Evolutionary conservation across 768 basidiomycete species (phyloP), one percentile per base, ranked within the genome.

Genomic region (Plicaturopsis crispa): DNA sequence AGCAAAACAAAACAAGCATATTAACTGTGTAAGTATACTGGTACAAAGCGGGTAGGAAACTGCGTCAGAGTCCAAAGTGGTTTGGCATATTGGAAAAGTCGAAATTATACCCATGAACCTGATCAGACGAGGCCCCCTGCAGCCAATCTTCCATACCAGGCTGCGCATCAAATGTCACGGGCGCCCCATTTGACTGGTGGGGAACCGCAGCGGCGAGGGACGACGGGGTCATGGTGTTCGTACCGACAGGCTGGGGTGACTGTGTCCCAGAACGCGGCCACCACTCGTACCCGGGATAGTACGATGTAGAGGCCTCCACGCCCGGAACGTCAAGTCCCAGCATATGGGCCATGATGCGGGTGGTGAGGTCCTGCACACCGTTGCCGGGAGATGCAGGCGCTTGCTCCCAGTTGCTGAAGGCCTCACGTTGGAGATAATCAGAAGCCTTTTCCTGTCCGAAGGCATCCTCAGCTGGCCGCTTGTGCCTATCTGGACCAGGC

Each of bases 321-420:
- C 77, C 78, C 32, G 76, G 76, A 42, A 80, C 67, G 52, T 80
- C 76, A 17, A 81, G 55, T 12, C 78, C 80, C 17, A 82, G 58
- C 78, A 82, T 82, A 48, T 80, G 76, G 11, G 80, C 80, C 78
- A 82, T 80, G 41, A 82, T 67, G 33, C 76, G 69, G 23, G 72
- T 73, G 44, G 72, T 73, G 40, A 81, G 61, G 44, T 79, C 79
- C 49, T 81, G 80, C 20, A 78, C 73, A 24, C 76, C 78, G 43
- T 57, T 55, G 13, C 14, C 24, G 22, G 44, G 38, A 33, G 48
- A 49, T 48, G 46, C 48, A 33, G 38, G 54, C 39, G 48, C 56
- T 38, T 49, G 46, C 34, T 35, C 46, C 35, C 44, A 40, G 37
- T 41, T 51, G 35, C 53, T 56, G 42, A 65, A 68, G 1, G 50